Base-by-base conservation (phyloP, 176 grass and related monocot species). In the Puya raimondii region DNA sequence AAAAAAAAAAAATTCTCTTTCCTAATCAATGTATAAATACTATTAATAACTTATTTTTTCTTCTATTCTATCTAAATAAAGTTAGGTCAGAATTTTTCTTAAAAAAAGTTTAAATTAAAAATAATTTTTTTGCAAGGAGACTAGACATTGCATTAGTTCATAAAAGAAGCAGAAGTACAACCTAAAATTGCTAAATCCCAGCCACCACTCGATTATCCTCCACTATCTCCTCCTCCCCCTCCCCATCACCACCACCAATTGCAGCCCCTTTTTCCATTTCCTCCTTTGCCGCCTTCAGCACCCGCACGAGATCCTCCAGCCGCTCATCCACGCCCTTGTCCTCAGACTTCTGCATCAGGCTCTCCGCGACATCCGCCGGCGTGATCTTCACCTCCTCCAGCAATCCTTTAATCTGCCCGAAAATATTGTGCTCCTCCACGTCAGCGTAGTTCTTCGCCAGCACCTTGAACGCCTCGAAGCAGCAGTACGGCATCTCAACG, bases 401-500 rank as follows among this genome's bases (percentile, higher is more conserved):
- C 68, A 76, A 11, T 9, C 54, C 9, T 1, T 5, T 1, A 11
- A 76, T 53, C 1, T 0, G 12, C 27, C 20, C 64, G 47, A 85
- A 85, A 51, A 85, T 22, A 1, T 9, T 23, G 77, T 80, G 78
- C 12, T 63, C 13, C 2, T 80, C 48, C 0, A 80, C 10, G 53
- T 10, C 72, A 12, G 56, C 68, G 64, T 85, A 80, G 63, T 53
- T 54, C 27, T 64, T 80, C 26, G 72, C 78, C 3, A 85, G 63
- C 49, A 54, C 47, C 54, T 64, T 77, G 72, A 85, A 85, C 0
- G 83, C 56, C 78, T 85, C 77, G 72, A 85, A 64, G 25, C 72
- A 1, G 68, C 72, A 77, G 78, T 77, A 80, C 2, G 83, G 80
- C 83, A 85, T 80, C 78, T 80, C 78, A 63, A 85, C 73, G 78